Conservation (phyloP, 768 basidiomycete species). For the Naganishia friedmannii region DNA sequence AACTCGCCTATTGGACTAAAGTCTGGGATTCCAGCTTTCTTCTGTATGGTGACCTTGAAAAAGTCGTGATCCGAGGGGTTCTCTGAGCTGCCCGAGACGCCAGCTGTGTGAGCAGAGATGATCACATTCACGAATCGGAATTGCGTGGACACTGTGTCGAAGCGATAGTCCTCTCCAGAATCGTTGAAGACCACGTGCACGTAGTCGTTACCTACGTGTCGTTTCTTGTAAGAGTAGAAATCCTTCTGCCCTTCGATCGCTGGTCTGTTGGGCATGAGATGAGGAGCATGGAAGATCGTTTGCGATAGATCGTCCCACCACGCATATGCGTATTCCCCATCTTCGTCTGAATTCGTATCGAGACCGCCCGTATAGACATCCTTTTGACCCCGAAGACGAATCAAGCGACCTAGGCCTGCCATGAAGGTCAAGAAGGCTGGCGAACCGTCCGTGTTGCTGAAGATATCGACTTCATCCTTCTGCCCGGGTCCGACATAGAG, state of each 20-base stretch:
- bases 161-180: conserved; percentile 75
- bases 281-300: conserved; percentile 90
- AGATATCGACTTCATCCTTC: conserved; percentile 74
- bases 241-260: conserved; percentile 57
- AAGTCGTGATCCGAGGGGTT: conserved; percentile 79
- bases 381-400: conserved; percentile 80
- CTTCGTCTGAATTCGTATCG: conserved; percentile 69
- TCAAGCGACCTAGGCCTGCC: conserved; percentile 79
- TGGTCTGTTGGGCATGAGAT: conserved; percentile 79
- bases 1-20: conserved; percentile 88
- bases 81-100: conserved; percentile 54
- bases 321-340: conserved; percentile 94
- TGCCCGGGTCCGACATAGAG: conserved; percentile 94
- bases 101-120: conserved; percentile 66
- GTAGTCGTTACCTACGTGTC: conserved; percentile 93
- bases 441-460: conserved; percentile 86
- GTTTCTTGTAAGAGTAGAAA: conserved; percentile 78
- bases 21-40: conserved; percentile 84
- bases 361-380: conserved; percentile 92
- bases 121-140: conserved; percentile 98
- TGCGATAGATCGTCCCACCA: conserved; percentile 99
- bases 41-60: conserved; percentile 90
- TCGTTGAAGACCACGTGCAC: conserved; percentile 98
- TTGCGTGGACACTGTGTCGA: conserved; percentile 85
- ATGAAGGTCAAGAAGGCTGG: conserved; percentile 92